Percentiles rank a stretch among this genome's conserved stretches.
Conservation (phyloP, 2,329 filamentous ascomycete species). For the Podosphaera fusca region DNA sequence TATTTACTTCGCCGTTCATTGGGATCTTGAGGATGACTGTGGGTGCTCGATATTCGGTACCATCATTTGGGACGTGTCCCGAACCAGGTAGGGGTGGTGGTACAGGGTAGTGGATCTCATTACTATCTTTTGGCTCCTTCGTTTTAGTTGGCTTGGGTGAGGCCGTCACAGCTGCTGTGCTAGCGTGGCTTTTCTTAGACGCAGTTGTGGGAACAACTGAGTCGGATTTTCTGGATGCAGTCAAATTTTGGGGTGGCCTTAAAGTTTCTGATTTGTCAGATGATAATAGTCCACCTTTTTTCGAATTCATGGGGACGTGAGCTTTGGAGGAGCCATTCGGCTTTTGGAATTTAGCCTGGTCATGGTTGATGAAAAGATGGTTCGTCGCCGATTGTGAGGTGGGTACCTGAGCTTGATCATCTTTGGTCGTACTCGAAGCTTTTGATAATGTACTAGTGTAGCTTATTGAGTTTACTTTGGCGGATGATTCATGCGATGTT, state of each 20-base stretch:
- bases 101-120: constrained; percentile 12
- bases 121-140: constrained; percentile 21
- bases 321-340: constrained; percentile 7
- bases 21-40: constrained; percentile 71
- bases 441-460: constrained; percentile 61
- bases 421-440: constrained; percentile 62
- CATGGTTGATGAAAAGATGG: constrained; percentile 16
- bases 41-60: constrained; percentile 36
- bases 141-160: constrained; percentile 30
- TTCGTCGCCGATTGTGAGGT: constrained; percentile 14
- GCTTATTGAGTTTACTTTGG: constrained; percentile 29
- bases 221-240: constrained; percentile 5
- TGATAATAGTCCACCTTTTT: neutral
- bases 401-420: constrained; percentile 28
- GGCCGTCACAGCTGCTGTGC: constrained; percentile 26
- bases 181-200: constrained; percentile 20
- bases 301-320: constrained; percentile 8
- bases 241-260: constrained; percentile 4
- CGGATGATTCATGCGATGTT: constrained; percentile 23
- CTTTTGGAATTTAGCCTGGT: constrained; percentile 8
- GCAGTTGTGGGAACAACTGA: constrained; percentile 7
- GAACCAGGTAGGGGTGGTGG: constrained; percentile 36
- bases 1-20: constrained; percentile 60
- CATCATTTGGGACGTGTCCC: constrained; percentile 24
- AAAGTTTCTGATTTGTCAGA: constrained; percentile 9